Percentiles rank a stretch among this genome's conserved stretches.
Evolutionary conservation across 306 rosid species (phyloP).

Genomic region (Adenanthera pavonina): DNA sequence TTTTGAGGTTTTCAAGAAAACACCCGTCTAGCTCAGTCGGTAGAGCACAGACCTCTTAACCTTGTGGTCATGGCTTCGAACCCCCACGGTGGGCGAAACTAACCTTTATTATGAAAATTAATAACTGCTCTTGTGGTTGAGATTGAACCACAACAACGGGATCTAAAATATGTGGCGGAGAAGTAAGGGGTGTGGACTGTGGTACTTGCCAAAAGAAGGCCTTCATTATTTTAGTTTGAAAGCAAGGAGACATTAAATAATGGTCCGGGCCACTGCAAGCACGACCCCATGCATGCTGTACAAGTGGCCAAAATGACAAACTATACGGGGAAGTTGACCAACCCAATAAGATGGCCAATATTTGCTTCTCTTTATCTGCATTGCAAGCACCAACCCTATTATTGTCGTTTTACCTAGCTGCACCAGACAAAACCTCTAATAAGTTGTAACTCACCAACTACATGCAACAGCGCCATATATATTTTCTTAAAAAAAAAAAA

Average conservation of each 20-base stretch:
- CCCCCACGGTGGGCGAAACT: slow-evolving; percentile 15
- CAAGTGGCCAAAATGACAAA: not conserved
- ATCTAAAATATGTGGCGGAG: slow-evolving; percentile 9
- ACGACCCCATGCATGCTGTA: slow-evolving; percentile 15
- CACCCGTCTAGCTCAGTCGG: slow-evolving; percentile 26
- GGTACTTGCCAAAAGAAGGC: not conserved
- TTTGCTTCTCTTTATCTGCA: not conserved
- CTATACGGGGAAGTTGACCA: not conserved
- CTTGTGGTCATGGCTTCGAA: slow-evolving; percentile 19
- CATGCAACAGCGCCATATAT: not conserved
- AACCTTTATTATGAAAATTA: too few relatives aligned
- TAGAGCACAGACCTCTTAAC: slow-evolving; percentile 21
- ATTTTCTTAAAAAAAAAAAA: too few relatives aligned
- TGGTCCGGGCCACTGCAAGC: not conserved
- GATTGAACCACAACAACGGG: not conserved
- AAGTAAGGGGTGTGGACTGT: not conserved
- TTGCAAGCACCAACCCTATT: not conserved
- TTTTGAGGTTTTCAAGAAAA: too few relatives aligned
- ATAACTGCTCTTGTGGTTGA: not conserved
- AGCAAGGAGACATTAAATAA: not conserved
- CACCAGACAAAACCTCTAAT: not conserved
- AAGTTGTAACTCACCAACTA: not conserved
- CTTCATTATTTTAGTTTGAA: not conserved
- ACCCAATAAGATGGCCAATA: not conserved
- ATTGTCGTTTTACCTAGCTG: not conserved